Base-by-base conservation (phyloP, 1,284 basidiomycete species). In the Sutorius eximius region DNA sequence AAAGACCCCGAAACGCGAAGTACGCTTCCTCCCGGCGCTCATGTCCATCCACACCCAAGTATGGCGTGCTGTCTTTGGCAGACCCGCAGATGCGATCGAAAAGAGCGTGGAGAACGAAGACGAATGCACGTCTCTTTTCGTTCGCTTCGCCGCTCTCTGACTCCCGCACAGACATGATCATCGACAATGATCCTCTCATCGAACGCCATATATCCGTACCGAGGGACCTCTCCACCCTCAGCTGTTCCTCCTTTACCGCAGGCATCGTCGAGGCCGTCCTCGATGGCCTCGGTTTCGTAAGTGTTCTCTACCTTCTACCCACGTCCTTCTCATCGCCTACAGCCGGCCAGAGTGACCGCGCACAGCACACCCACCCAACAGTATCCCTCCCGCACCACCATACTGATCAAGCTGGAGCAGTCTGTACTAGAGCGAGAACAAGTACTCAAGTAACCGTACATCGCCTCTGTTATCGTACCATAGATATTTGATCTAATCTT, bases 261-360 rank as follows among this genome's bases (percentile, higher is more conserved):
- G 96, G 97, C 0, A 89, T 99, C 53, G 95, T 99, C 5, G 97
- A 99, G 75, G 96, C 95, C 8, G 93, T 98, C 4, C 78, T 99
- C 55, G 96, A 99, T 69, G 95, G 95, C 0, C 78, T 98, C 20
- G 93, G 95, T 52, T 95, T 99, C 62, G 95, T 98, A 68, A 72
- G 95, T 86, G 10, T 43, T 44, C 27, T 45, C 50, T 4, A 45
- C 48, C 37, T 53, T 49, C 43, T 16, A 36, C 51, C 3, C 53
- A 36, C 18, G 49, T n/a, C 38, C 49, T 59, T 42, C 53, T 52
- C 58, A 53, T 45, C 51, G 16, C 47, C 58, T 43, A 16, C 69
- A 98, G 95, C 96, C 96, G 12, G 94, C 95, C 3, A 82, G 96
- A 61, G 97, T 99, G 15, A 99, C 97, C 0, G 95, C 97, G 0